Evolutionary conservation across 2,329 filamentous ascomycete species (phyloP).

Genomic region (Pseudocercospora eumusae): DNA sequence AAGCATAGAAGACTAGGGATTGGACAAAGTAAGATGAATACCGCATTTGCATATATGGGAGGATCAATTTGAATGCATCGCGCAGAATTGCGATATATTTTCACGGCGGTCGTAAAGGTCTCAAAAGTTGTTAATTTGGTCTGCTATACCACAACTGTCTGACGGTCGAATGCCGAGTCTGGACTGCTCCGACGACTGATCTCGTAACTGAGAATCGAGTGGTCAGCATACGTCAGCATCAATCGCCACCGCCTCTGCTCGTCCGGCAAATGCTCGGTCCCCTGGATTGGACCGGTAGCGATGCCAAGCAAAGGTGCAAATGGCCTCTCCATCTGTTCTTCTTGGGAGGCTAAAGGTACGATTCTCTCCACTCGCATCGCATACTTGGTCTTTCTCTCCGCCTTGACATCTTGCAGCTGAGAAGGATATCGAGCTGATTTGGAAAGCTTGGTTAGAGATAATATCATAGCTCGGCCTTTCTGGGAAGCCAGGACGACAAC

Average conservation of each 20-base stretch:
- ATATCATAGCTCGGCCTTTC: slow-evolving; percentile 64
- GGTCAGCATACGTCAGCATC: slow-evolving; percentile 71
- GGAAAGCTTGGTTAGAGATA: slow-evolving; percentile 56
- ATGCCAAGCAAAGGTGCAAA: slow-evolving; percentile 64
- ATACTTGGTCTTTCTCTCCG: slow-evolving; percentile 37
- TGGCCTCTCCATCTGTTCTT: slow-evolving; percentile 49
- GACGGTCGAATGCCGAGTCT: slow-evolving; percentile 25
- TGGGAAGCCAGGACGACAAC: slow-evolving; percentile 67
- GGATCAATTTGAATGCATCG: neutral
- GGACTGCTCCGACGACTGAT: slow-evolving; percentile 44
- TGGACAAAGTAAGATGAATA: neutral
- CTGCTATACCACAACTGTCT: slow-evolving; percentile 25
- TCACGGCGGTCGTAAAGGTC: neutral
- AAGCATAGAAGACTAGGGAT: neutral
- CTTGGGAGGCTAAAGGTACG: slow-evolving; percentile 58
- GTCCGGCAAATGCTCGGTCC: slow-evolving; percentile 37
- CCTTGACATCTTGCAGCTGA: slow-evolving; percentile 17
- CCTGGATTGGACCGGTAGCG: slow-evolving; percentile 65
- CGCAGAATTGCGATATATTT: neutral
- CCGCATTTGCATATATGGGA: slow-evolving; percentile 7
- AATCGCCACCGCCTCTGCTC: slow-evolving; percentile 61
- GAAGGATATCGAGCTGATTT: slow-evolving; percentile 20
- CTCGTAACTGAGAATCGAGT: slow-evolving; percentile 70
- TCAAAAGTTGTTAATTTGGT: neutral
- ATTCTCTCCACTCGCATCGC: slow-evolving; percentile 59